Evolutionary conservation across 176 grass and related monocot genomes (phyloP), one percentile per base, ranked within the genome.

Genomic region (Juncus inflexus): DNA sequence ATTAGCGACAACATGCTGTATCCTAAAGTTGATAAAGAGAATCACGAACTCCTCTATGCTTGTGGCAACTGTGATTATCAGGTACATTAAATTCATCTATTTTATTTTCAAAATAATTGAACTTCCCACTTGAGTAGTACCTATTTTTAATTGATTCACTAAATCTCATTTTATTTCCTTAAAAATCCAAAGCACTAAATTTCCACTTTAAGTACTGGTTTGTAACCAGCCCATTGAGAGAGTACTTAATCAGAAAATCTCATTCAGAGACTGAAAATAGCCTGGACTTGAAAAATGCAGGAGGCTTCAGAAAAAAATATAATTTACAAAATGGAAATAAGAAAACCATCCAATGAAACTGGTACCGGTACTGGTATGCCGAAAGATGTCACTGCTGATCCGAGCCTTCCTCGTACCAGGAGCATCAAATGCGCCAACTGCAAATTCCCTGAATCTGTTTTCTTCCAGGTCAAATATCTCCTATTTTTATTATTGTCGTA

Each of bases 1-100:
- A 28, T 13, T 72, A 96, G 91, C 82, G 86, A 86, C 82, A 96
- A 96, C 79, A 91, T 91, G 75, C 60, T 96, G 37, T 91, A 91
- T 74, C 91, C 87, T 49, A 77, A 70, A 73, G 91, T 88, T 75
- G 87, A 96, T 77, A 91, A 80, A 74, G 91, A 86, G 63, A 84
- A 59, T 55, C 63, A 19, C 73, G 64, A 53, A 45, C 87, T 96
- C 55, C 58, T 86, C 63, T 91, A 91, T 67, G 74, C 87, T 8
- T 96, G 91, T 64, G 76, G 76, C 15, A 63, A 79, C 42, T 96
- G 87, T 62, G 70, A 91, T 40, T 78, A 96, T 74, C 70, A 96
- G 87, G 84, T 83, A 68, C 49, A 13, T n/a, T 42, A 0, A 38
- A 59, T 60, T 0, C 13, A 69, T 70, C 12, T 50, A 37, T 40